Evolutionary conservation across 2,329 filamentous ascomycete species (phyloP).

Genomic region (Diplocarpon rosae): DNA sequence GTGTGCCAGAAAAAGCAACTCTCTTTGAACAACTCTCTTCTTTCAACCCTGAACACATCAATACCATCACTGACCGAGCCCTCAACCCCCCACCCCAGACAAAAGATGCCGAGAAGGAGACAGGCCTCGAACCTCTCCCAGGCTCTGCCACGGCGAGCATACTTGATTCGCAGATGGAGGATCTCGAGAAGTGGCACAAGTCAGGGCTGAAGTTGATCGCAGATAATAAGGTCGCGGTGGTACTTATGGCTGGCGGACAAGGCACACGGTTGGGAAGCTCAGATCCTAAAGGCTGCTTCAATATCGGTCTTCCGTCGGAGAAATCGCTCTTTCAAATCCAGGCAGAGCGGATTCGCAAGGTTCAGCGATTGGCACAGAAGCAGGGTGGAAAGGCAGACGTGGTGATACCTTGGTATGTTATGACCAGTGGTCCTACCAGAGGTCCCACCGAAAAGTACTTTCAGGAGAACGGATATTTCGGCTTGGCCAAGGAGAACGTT

Average conservation of each 20-base stretch:
- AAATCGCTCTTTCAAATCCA: slow-evolving; percentile 98
- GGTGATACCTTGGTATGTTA: slow-evolving; percentile 93
- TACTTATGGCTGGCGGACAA: slow-evolving; percentile 95
- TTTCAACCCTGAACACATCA: slow-evolving; percentile 81
- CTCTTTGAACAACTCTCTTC: slow-evolving; percentile 72
- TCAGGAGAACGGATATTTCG: slow-evolving; percentile 81
- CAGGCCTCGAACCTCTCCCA: slow-evolving; percentile 72
- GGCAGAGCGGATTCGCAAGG: slow-evolving; percentile 81
- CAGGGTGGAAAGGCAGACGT: slow-evolving; percentile 46
- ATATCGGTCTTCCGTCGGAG: slow-evolving; percentile 84
- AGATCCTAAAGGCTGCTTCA: slow-evolving; percentile 92
- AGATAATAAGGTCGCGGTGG: slow-evolving; percentile 65
- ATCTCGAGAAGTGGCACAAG: slow-evolving; percentile 77
- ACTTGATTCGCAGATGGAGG: slow-evolving; percentile 70
- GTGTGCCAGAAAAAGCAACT: slow-evolving; percentile 57
- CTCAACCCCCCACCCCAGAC: slow-evolving; percentile 58
- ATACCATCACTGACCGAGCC: slow-evolving; percentile 71
- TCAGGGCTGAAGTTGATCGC: slow-evolving; percentile 54
- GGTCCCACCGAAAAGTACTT: slow-evolving; percentile 92
- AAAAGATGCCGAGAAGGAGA: slow-evolving; percentile 28
- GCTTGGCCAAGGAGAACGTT: slow-evolving; percentile 74
- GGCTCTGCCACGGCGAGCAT: slow-evolving; percentile 79
- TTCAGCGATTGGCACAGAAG: slow-evolving; percentile 70
- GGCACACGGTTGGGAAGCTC: slow-evolving; percentile 91
- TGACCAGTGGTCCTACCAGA: slow-evolving; percentile 94